Conservation (phyloP, 1,139 yeast genomes). For the Geotrichum macrosporum region DNA sequence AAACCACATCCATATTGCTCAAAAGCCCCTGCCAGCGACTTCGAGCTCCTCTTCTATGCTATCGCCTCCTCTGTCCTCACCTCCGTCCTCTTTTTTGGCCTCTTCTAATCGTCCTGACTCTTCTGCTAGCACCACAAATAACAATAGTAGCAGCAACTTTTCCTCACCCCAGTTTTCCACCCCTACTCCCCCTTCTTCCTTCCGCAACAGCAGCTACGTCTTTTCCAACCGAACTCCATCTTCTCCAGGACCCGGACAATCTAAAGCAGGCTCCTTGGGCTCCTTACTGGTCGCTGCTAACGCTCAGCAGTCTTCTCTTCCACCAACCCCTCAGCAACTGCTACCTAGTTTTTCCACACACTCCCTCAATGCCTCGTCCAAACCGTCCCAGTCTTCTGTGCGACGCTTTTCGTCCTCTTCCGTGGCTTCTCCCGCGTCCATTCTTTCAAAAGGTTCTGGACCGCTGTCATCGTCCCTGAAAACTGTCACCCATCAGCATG, state of each 20-base stretch:
- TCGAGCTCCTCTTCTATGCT: neutral
- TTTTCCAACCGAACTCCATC: constrained; percentile 3
- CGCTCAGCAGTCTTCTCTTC: too few species aligned
- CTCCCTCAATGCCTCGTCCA: neutral
- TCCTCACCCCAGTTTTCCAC: constrained; percentile 8
- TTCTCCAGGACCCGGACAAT: constrained; percentile 2
- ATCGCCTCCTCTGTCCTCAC: constrained; percentile 6
- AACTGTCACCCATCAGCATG: constrained; percentile 11
- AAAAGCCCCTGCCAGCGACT: too few species aligned
- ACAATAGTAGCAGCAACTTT: too few species aligned
- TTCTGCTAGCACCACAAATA: neutral
- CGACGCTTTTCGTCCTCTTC: constrained; percentile 18
- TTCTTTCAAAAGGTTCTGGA: constrained; percentile 11
- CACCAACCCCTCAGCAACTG: constrained; percentile 3
- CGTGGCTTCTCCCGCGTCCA: constrained; percentile 16
- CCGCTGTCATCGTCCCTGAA: constrained; percentile 10
- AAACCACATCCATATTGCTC: constrained; percentile 7
- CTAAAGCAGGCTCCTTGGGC: constrained; percentile 5
- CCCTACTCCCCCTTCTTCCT: constrained; percentile 17
- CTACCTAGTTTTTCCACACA: neutral
- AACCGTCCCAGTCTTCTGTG: neutral
- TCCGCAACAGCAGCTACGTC: constrained; percentile 2
- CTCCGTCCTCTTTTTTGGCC: constrained; percentile 5
- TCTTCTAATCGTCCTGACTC: constrained; percentile 1
- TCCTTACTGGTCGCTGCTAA: constrained; percentile 8